These are phyloP conservation scores for Lachancea quebecensis DNA, from an alignment of 805 yeast species.

Conservation along the genomic window DNA sequence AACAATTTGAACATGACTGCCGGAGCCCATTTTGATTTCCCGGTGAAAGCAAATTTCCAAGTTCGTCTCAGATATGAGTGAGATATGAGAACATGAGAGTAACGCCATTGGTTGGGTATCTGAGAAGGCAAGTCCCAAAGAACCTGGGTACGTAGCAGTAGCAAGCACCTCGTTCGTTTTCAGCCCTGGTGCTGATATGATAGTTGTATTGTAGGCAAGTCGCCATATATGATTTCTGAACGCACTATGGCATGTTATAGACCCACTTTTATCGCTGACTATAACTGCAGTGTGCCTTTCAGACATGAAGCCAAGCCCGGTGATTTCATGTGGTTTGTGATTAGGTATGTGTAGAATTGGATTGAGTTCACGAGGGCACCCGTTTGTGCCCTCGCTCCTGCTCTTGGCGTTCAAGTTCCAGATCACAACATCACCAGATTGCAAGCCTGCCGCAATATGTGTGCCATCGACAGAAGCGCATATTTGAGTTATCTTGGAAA, in stretches of 20 bases:
- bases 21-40: neutral
- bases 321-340: conserved; percentile 32
- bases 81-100: conserved; percentile 13
- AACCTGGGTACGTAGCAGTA: conserved; percentile 11
- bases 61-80: conserved; percentile 1
- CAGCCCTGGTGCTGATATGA: conserved; percentile 8
- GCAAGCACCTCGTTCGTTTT: conserved; percentile 9
- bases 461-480: conserved; percentile 63
- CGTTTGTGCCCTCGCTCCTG: conserved; percentile 12
- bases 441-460: conserved; percentile 61
- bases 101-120: conserved; percentile 19
- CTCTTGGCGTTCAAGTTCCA: conserved; percentile 49
- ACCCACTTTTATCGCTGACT: conserved; percentile 49
- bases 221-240: conserved; percentile 37
- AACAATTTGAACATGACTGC: conserved; percentile 4
- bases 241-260: conserved; percentile 59
- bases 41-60: neutral
- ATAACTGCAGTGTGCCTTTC: conserved; percentile 49
- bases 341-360: conserved; percentile 28
- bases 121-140: neutral
- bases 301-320: conserved; percentile 43
- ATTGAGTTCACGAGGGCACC: conserved; percentile 21
- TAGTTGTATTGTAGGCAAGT: conserved; percentile 20
- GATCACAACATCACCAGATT: conserved; percentile 53
- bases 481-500: conserved; percentile 48